Conservation (phyloP, 2,329 filamentous ascomycete species). For the Blumeria graminis region DNA sequence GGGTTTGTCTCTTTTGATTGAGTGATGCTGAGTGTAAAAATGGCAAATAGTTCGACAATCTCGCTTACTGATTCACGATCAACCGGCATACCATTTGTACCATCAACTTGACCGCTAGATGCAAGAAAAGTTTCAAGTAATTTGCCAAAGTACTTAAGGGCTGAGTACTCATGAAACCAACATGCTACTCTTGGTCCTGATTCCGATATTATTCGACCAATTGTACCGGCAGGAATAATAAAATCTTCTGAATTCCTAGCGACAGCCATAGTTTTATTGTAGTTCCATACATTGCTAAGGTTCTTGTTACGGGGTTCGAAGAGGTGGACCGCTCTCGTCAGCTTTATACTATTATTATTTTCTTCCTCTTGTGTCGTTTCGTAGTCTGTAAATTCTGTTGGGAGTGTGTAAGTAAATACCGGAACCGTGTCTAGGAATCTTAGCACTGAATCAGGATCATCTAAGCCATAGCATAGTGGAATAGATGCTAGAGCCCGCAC, state of each 20-base stretch:
- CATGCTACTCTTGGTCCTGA: slow-evolving; percentile 50
- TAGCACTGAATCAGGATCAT: slow-evolving; percentile 24
- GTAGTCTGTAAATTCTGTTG: slow-evolving; percentile 47
- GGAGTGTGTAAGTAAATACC: slow-evolving; percentile 50
- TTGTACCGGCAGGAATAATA: slow-evolving; percentile 38
- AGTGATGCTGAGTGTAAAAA: slow-evolving; percentile 29
- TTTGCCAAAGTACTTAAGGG: slow-evolving; percentile 54
- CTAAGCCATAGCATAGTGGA: slow-evolving; percentile 16
- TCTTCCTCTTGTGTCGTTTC: slow-evolving; percentile 65
- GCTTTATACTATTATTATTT: slow-evolving; percentile 53
- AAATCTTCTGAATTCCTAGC: slow-evolving; percentile 23
- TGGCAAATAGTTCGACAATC: slow-evolving; percentile 48
- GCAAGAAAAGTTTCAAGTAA: slow-evolving; percentile 43
- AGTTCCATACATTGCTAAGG: slow-evolving; percentile 3
- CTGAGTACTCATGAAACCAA: slow-evolving; percentile 55
- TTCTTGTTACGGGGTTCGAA: slow-evolving; percentile 23
- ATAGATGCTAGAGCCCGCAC: slow-evolving; percentile 38
- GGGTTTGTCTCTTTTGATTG: slow-evolving; percentile 11
- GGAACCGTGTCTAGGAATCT: slow-evolving; percentile 29
- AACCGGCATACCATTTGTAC: slow-evolving; percentile 22
- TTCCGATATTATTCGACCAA: slow-evolving; percentile 53
- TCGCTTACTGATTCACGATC: slow-evolving; percentile 42
- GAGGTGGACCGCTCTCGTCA: slow-evolving; percentile 38
- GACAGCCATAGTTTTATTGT: slow-evolving; percentile 4
- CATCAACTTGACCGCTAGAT: slow-evolving; percentile 23